Evolutionary conservation across 2,329 filamentous ascomycete genomes (phyloP).

Genomic region (Aspergillus aculeatus): DNA sequence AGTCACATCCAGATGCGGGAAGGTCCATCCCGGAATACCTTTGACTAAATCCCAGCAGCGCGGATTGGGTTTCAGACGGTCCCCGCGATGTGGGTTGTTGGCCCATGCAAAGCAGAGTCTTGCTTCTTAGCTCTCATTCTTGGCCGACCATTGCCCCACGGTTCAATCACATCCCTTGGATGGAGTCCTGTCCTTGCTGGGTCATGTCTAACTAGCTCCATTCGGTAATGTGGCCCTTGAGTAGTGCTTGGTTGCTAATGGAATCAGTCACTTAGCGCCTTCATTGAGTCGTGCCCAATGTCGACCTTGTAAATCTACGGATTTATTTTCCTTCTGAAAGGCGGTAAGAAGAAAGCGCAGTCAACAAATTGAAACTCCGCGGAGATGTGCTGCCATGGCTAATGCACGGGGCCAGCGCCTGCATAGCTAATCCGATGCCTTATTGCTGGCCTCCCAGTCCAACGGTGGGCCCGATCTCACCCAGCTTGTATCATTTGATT

Average conservation of each 20-base stretch:
- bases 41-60: neutral
- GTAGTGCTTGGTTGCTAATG: neutral
- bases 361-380: neutral
- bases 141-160: neutral
- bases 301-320: neutral
- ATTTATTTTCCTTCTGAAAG: neutral
- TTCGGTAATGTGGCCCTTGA: neutral
- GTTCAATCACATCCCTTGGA: neutral
- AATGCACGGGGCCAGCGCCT: neutral
- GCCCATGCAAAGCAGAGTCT: neutral
- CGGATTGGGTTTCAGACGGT: too few relatives aligned
- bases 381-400: neutral
- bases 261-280: neutral
- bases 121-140: neutral
- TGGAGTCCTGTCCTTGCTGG: neutral
- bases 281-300: neutral
- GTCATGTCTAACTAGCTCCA: neutral
- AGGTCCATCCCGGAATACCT: neutral
- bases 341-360: neutral
- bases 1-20: neutral
- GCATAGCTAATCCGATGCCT: neutral
- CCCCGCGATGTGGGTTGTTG: neutral
- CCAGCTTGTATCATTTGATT: constrained; percentile 5
- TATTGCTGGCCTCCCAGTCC: neutral
- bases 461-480: constrained; percentile 6